phyloP scores from a whole-genome alignment of 208 protist genomes.

The Trypanosoma mega region DNA sequence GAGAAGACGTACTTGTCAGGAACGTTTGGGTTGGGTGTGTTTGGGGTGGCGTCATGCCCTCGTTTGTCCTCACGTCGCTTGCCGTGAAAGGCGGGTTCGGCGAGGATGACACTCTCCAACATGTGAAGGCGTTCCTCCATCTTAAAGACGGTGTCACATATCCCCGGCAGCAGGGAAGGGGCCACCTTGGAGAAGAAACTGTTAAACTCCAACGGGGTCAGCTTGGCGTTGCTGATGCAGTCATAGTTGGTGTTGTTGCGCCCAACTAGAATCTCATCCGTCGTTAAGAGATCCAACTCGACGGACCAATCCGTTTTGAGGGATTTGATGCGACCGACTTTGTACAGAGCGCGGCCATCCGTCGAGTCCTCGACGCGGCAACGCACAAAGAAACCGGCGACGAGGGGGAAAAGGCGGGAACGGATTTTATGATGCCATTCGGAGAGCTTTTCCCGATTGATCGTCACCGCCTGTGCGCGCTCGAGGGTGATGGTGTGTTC shows the following conservation, averaged over 20 bases:
- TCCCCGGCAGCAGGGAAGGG: constrained; percentile 45
- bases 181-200: constrained; percentile 69
- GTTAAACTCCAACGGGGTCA: constrained; percentile 74
- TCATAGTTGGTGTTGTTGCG: constrained; percentile 92
- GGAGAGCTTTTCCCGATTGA: constrained; percentile 89
- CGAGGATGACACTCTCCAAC: constrained; percentile 73
- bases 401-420: constrained; percentile 75
- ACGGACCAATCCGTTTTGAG: constrained; percentile 91
- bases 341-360: constrained; percentile 86
- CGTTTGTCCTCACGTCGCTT: constrained; percentile 62
- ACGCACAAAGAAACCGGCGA: constrained; percentile 88
- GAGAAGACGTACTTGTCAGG: constrained; percentile 88
- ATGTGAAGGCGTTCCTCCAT: constrained; percentile 85
- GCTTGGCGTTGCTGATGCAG: constrained; percentile 90
- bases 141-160: constrained; percentile 60
- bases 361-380: constrained; percentile 89
- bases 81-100: constrained; percentile 81
- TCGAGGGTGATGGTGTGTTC: constrained; percentile 72
- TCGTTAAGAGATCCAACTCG: constrained; percentile 85
- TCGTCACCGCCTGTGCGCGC: constrained; percentile 74
- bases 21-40: constrained; percentile 20
- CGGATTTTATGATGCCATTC: constrained; percentile 92
- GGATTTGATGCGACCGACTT: constrained; percentile 87
- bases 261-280: constrained; percentile 70
- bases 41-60: constrained; percentile 41